Conservation (phyloP, 1,284 basidiomycete species). For the Cutaneotrichosporon cyanovorans region DNA sequence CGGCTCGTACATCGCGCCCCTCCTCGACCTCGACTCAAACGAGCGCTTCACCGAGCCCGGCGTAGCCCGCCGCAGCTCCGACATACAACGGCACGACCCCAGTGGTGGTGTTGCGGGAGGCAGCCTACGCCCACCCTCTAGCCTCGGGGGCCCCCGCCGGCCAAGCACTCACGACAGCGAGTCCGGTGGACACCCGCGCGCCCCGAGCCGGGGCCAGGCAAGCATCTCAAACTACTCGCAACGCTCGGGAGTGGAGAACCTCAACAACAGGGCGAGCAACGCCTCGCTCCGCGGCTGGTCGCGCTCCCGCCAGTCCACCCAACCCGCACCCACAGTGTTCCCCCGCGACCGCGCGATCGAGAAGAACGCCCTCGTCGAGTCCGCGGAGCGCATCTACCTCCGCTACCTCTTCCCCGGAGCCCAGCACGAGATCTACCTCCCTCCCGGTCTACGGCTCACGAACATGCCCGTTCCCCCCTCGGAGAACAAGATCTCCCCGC, state of each 20-base stretch:
- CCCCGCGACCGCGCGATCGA: conserved; percentile 83
- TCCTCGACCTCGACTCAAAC: conserved; percentile 40
- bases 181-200: too few relatives aligned
- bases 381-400: conserved; percentile 90
- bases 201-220: neutral
- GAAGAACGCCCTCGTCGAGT: conserved; percentile 78
- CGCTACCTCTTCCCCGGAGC: conserved; percentile 67
- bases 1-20: conserved; percentile 62
- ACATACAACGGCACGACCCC: neutral
- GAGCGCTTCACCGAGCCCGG: conserved; percentile 9
- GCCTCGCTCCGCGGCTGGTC: conserved; percentile 5
- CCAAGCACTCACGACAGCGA: too few relatives aligned
- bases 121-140: neutral
- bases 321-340: conserved; percentile 69
- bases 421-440: conserved; percentile 85
- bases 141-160: neutral
- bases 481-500: conserved; percentile 70
- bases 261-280: neutral
- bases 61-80: conserved; percentile 8
- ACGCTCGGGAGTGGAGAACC: conserved; percentile 1
- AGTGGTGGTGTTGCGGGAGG: neutral
- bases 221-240: neutral
- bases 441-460: conserved; percentile 47
- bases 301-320: neutral
- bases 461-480: conserved; percentile 49